phyloP scores from a whole-genome alignment of 2,329 filamentous ascomycete species.

The Botrytis fabae region DNA sequence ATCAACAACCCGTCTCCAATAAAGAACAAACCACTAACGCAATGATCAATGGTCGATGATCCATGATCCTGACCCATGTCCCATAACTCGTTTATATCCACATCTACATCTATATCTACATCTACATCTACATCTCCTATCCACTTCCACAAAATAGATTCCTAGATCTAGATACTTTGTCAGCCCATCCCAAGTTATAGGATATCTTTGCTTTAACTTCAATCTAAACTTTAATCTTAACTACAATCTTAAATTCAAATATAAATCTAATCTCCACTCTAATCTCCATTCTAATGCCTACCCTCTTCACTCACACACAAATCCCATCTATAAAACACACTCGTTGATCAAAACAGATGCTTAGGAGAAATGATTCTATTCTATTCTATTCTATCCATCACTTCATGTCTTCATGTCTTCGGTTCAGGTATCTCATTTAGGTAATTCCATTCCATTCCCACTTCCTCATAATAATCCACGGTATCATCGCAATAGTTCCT shows the following conservation, averaged over 20 bases:
- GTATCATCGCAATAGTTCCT: neutral
- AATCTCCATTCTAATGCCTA: neutral
- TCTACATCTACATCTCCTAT: too few species aligned
- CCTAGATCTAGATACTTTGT: too few species aligned
- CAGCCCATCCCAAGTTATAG: too few species aligned
- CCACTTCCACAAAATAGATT: too few species aligned
- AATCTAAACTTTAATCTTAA: too few species aligned
- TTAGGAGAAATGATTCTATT: neutral
- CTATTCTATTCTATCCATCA: neutral
- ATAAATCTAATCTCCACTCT: neutral
- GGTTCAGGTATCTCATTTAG: neutral
- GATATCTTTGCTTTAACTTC: too few species aligned
- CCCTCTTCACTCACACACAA: neutral
- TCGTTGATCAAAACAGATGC: neutral
- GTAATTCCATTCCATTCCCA: neutral
- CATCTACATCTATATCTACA: too few species aligned
- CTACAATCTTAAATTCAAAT: neutral
- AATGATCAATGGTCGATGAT: too few species aligned
- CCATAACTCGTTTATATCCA: too few species aligned
- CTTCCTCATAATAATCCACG: neutral
- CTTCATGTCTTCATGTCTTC: conserved; percentile 2
- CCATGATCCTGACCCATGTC: too few species aligned
- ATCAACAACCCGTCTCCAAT: too few species aligned
- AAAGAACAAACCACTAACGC: too few species aligned
- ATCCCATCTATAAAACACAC: neutral